Evolutionary conservation across 1,284 basidiomycete genomes (phyloP).

Genomic region (Ceratobasidium sp.): DNA sequence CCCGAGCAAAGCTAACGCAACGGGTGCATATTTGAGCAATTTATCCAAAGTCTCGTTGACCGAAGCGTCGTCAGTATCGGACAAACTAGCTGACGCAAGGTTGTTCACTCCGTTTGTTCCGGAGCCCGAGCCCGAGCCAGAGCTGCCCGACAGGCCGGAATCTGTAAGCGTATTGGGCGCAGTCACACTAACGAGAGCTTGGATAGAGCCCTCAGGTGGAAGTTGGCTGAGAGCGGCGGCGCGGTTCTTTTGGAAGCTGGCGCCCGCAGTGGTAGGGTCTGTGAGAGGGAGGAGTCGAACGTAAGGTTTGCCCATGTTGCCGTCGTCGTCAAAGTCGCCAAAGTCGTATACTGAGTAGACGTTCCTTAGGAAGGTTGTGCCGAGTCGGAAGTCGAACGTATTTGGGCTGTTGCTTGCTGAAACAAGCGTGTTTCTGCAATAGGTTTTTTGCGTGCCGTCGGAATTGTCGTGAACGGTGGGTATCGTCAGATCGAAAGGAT

Average conservation of each 20-base stretch:
- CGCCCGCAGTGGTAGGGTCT: slow-evolving; percentile 75
- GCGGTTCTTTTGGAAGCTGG: slow-evolving; percentile 74
- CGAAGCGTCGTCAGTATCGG: slow-evolving; percentile 24
- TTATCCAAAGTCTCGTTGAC: slow-evolving; percentile 29
- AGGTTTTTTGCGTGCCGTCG: slow-evolving; percentile 45
- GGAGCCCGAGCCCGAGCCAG: neutral
- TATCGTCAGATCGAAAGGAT: slow-evolving; percentile 79
- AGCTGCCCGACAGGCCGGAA: slow-evolving; percentile 67
- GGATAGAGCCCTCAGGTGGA: slow-evolving; percentile 27
- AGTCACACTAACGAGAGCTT: slow-evolving; percentile 5
- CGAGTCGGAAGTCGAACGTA: slow-evolving; percentile 80
- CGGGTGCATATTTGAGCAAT: slow-evolving; percentile 41
- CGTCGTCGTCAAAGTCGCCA: slow-evolving; percentile 76
- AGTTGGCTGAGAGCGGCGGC: slow-evolving; percentile 63
- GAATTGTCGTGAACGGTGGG: slow-evolving; percentile 62
- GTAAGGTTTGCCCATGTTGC: slow-evolving; percentile 73
- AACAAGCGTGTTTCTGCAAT: slow-evolving; percentile 79
- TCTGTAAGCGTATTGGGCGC: slow-evolving; percentile 56
- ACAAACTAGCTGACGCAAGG: slow-evolving; percentile 9
- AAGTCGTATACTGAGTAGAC: slow-evolving; percentile 89
- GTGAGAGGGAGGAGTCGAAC: slow-evolving; percentile 78
- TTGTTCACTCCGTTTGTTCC: neutral
- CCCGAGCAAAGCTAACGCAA: slow-evolving; percentile 48
- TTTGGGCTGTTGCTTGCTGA: slow-evolving; percentile 67
- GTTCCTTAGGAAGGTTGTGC: slow-evolving; percentile 85